Base-by-base conservation (phyloP, 768 basidiomycete genomes). In the Termitomyces sp. region DNA sequence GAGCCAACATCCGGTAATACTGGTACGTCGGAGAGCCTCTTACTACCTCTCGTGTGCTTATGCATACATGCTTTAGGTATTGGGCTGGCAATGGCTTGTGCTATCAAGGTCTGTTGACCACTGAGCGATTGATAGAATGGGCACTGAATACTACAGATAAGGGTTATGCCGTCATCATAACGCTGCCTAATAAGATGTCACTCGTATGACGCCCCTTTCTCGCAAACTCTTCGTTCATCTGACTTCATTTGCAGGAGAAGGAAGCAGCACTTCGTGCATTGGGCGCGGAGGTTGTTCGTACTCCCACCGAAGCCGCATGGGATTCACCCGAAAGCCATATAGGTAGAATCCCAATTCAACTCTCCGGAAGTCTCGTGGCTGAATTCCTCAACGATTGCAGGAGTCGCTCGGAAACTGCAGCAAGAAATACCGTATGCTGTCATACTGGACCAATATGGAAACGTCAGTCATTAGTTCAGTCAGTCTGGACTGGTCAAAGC, bases 1-100 rank as follows among this genome's bases (percentile, higher is more conserved):
- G 97, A 99, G 72, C 94, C 97, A 0, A 97, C 92, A 9, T 93
- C 92, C 12, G 94, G 94, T 22, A 96, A 97, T 68, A 96, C 95
- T n/a, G 95, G 94, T 93, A 67, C 49, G 58, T 39, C 36, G 60
- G 57, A 55, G 68, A 39, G 32, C 58, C 39, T n/a, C 32, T 42
- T 45, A 24, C 12, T 7, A 28, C 36, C 48, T 42, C 20, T 38
- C 28, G 36, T 20, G 33, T 65, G 15, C 16, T 28, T 4, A 46
- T 12, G 16, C 46, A n/a, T 24, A 55, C 42, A 13, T 36, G 18
- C 20, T 20, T 56, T 1, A 94, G 93, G 95, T 6, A 96, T 99
- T 63, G 97, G 96, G 0, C 79, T 99, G 12, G 96, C 96, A 3
- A 83, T 98, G 81, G 88, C 92, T 0, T 92, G 93, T 67, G 94